Evolutionary conservation across 1,284 basidiomycete species (phyloP).

Genomic region (Naganishia albida): DNA sequence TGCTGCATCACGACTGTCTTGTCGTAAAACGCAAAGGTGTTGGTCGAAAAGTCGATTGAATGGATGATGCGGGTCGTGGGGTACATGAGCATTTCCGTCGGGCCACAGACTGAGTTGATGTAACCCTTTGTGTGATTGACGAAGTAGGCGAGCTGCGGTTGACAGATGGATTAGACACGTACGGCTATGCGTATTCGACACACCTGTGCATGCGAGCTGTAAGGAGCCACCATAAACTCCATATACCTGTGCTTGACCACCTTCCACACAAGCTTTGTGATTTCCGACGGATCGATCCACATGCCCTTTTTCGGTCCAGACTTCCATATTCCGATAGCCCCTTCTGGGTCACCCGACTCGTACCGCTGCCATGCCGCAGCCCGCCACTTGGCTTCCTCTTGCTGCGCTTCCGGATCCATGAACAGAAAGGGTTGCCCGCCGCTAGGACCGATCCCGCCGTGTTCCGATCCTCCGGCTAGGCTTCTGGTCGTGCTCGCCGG

Average conservation of each 20-base stretch:
- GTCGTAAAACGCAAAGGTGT: constrained; percentile 77
- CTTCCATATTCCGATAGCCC: constrained; percentile 79
- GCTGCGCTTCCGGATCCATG: constrained; percentile 17
- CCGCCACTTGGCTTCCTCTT: constrained; percentile 36
- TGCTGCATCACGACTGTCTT: constrained; percentile 77
- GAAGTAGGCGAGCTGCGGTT: constrained; percentile 85
- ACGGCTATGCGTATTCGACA: constrained; percentile 41
- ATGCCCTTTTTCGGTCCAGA: constrained; percentile 60
- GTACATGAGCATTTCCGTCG: constrained; percentile 87
- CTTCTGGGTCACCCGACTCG: constrained; percentile 82
- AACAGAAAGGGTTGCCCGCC: constrained; percentile 18
- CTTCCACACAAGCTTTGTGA: constrained; percentile 87
- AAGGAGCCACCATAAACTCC: constrained; percentile 94
- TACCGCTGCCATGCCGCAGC: constrained; percentile 85
- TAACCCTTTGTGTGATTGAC: constrained; percentile 91
- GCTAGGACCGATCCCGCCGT: constrained; percentile 1
- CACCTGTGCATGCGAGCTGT: constrained; percentile 90
- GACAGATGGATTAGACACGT: constrained; percentile 1
- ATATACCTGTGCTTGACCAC: constrained; percentile 94
- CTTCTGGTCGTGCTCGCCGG: constrained; percentile 12
- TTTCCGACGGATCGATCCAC: constrained; percentile 70
- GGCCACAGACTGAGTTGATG: constrained; percentile 90
- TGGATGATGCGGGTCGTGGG: constrained; percentile 90
- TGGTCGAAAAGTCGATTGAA: constrained; percentile 65
- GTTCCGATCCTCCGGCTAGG: constrained; percentile 16